phyloP scores from a whole-genome alignment of 768 basidiomycete species.

The Clitopilus hobsonii region DNA sequence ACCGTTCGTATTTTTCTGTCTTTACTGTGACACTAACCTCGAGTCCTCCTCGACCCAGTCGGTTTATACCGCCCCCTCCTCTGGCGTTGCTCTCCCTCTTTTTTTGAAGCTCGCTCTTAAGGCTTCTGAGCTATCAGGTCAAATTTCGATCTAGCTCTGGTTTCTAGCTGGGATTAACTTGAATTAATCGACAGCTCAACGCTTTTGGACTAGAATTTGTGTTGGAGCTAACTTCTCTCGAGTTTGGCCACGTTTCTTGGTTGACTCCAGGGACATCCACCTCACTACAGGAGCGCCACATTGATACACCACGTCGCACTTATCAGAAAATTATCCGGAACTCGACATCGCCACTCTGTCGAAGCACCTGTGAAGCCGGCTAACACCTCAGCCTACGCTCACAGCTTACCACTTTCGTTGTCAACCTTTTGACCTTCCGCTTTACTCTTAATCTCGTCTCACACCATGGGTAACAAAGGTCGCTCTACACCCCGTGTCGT shows the following conservation, averaged over 20 bases:
- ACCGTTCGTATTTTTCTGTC: conserved; percentile 17
- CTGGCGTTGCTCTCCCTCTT: not conserved
- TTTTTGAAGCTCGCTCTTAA: not conserved
- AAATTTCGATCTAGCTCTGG: not conserved
- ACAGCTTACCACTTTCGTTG: not conserved
- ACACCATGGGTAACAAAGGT: conserved; percentile 61
- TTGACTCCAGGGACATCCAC: not conserved
- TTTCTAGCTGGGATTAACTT: conserved; percentile 4
- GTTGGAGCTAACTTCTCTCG: not conserved
- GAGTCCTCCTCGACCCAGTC: not conserved
- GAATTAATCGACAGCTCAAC: not conserved
- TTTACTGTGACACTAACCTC: conserved; percentile 12
- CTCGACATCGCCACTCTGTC: not conserved
- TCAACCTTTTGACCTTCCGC: not conserved
- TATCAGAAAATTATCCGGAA: conserved; percentile 1
- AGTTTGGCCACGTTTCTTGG: not conserved
- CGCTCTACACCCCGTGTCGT: conserved; percentile 79
- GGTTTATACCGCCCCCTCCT: not conserved
- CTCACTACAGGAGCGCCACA: not conserved
- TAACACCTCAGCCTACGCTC: conserved; percentile 8
- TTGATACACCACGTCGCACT: conserved; percentile 1
- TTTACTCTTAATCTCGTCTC: not conserved
- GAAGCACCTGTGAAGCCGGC: not conserved
- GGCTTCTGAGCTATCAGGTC: not conserved
- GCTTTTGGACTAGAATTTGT: not conserved